These are phyloP conservation scores for Licmophora abbreviata DNA, from an alignment of 108 stramenopile genomes.

Conservation along the genomic window DNA sequence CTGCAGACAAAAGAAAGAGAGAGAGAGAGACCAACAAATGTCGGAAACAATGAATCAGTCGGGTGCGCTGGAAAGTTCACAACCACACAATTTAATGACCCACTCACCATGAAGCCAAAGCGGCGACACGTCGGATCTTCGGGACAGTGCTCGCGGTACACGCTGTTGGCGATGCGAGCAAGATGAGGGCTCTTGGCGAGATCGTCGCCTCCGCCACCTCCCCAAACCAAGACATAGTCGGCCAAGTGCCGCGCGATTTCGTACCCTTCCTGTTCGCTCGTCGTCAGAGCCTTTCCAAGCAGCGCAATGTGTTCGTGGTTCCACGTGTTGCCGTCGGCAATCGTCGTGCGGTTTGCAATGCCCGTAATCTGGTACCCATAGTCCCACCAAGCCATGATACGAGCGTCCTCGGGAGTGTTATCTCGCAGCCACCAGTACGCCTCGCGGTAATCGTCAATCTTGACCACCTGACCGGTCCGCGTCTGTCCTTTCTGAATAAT, in stretches of 20 bases:
- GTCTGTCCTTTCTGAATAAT: constrained; percentile 88
- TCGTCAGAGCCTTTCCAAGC: constrained; percentile 86
- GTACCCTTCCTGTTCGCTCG: constrained; percentile 84
- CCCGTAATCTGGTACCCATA: constrained; percentile 93
- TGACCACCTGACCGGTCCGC: constrained; percentile 67
- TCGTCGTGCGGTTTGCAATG: constrained; percentile 93
- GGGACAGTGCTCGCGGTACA: constrained; percentile 95
- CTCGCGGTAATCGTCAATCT: constrained; percentile 97
- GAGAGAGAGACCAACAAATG: constrained; percentile 3
- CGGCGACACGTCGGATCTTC: constrained; percentile 85
- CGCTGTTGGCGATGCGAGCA: constrained; percentile 94
- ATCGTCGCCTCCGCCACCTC: constrained; percentile 94
- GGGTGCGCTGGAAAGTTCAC: neutral
- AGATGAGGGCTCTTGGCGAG: constrained; percentile 95
- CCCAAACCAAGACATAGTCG: constrained; percentile 93
- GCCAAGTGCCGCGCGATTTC: constrained; percentile 91
- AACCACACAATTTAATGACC: neutral
- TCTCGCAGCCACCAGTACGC: constrained; percentile 97
- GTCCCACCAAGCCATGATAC: constrained; percentile 97
- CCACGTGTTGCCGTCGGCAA: constrained; percentile 99
- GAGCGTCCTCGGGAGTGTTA: constrained; percentile 92
- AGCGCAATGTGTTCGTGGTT: constrained; percentile 99
- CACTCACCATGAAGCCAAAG: constrained; percentile 75
- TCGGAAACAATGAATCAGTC: constrained; percentile 2
- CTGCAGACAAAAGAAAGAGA: constrained; percentile 22